phyloP scores from a whole-genome alignment of 768 basidiomycete genomes.

The Nevesoporus exiguus region DNA sequence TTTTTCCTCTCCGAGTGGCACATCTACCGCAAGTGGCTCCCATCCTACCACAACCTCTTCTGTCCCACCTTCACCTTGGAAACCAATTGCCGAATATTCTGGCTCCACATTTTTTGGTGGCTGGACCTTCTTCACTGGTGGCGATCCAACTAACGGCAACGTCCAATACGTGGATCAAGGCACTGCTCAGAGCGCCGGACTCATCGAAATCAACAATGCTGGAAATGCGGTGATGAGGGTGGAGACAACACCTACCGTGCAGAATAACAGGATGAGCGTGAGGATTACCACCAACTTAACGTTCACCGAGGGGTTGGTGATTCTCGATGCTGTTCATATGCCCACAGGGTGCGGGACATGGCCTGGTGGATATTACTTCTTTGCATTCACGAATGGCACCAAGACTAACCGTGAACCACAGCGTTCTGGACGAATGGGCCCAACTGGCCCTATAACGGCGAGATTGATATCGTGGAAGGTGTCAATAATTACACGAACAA shows the following conservation, averaged over 20 bases:
- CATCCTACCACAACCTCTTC: constrained; percentile 18
- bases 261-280: constrained; percentile 68
- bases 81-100: constrained; percentile 52
- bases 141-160: constrained; percentile 75
- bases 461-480: constrained; percentile 85
- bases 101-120: constrained; percentile 79
- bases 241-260: constrained; percentile 74
- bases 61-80: constrained; percentile 51
- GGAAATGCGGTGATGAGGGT: constrained; percentile 87
- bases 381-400: background rate
- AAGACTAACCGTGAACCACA: constrained; percentile 3
- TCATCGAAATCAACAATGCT: constrained; percentile 61
- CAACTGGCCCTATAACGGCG: constrained; percentile 49
- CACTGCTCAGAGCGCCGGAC: constrained; percentile 55
- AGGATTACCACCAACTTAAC: constrained; percentile 65
- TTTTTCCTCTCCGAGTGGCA: constrained; percentile 25
- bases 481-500: constrained; percentile 78
- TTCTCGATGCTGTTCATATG: constrained; percentile 87
- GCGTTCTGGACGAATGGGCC: constrained; percentile 53
- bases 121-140: constrained; percentile 66
- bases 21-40: constrained; percentile 20
- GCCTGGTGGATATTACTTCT: constrained; percentile 44
- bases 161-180: constrained; percentile 65
- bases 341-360: constrained; percentile 87
- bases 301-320: constrained; percentile 65